phyloP scores from a whole-genome alignment of 345 rosid genomes.

The Pugionium dolabratum region DNA sequence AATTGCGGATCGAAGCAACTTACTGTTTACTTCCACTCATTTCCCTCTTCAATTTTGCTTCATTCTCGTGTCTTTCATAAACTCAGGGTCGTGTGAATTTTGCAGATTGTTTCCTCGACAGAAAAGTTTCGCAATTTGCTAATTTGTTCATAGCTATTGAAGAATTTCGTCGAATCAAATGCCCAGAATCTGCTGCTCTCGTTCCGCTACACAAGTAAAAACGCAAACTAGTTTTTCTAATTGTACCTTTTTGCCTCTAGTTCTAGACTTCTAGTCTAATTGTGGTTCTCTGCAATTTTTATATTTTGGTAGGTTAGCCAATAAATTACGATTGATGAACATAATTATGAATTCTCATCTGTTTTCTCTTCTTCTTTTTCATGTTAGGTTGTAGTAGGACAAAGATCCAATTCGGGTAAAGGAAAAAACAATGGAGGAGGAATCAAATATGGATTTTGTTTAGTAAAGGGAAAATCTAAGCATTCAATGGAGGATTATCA shows the following conservation, averaged over 20 bases:
- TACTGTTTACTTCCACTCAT: constrained; percentile 19
- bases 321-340: too few species aligned
- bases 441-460: constrained; percentile 62
- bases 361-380: not conserved
- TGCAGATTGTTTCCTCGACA: not conserved
- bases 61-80: not conserved
- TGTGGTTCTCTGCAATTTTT: too few species aligned
- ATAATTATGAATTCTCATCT: not conserved
- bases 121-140: not conserved
- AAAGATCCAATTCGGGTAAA: constrained; percentile 54
- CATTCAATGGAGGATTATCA: constrained; percentile 85
- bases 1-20: not conserved
- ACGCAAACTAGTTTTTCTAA: not conserved
- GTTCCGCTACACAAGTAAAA: constrained; percentile 29
- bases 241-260: not conserved
- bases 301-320: too few species aligned
- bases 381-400: constrained; percentile 48
- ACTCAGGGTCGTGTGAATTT: not conserved
- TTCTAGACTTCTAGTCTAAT: too few species aligned
- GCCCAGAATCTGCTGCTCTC: constrained; percentile 33
- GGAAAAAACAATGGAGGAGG: constrained; percentile 54
- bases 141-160: not conserved
- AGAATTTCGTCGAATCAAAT: constrained; percentile 6
- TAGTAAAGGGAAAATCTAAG: constrained; percentile 65
- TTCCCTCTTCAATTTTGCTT: constrained; percentile 5